Base-by-base conservation (phyloP, 306 rosid genomes). In the Dicorynia guianensis region DNA sequence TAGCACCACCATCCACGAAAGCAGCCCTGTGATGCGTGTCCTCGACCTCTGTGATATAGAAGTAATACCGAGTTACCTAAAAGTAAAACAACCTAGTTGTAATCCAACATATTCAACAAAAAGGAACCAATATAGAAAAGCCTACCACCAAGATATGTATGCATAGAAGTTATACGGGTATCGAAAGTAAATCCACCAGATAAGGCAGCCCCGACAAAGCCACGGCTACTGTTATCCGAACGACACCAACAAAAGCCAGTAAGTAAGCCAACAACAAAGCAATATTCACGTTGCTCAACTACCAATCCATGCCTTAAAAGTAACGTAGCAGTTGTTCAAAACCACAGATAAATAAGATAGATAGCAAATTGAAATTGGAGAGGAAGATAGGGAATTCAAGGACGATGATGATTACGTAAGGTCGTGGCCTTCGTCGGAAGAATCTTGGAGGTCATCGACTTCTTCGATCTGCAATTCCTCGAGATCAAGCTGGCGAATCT, bases 101-200 rank as follows among this genome's bases (percentile, higher is more conserved):
- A 50, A 55, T 43, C 8, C 55, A 66, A 57, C 7, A 46, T 30
- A 44, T 18, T 3, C n/a, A 11, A 70, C 30, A 44, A 58, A 65
- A 60, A 35, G 42, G 14, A 40, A 42, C 46, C 18, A 70, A 77
- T 11, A 48, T 78, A 67, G 13, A 54, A 30, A 64, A 11, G 53
- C 89, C 25, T 82, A 95, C 99, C 99, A 10, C 99, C 99, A 13
- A 95, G 97, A 84, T 95, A 95, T 0, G 97, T 86, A 68, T 95
- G 99, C 69, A 92, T 58, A n/a, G 96, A 86, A 49, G 99, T 76
- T 82, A 91, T 69, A 63, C 79, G 42, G 47, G 90, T 80, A 66
- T 91, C 74, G 80, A 85, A 91, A 40, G 83, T 88, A 44, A 86
- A 64, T 33, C 75, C 90, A 61, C 77, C 56, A 8, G 75, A 76